Evolutionary conservation across 768 basidiomycete species (phyloP).

Genomic region (Podaxis rugospora): DNA sequence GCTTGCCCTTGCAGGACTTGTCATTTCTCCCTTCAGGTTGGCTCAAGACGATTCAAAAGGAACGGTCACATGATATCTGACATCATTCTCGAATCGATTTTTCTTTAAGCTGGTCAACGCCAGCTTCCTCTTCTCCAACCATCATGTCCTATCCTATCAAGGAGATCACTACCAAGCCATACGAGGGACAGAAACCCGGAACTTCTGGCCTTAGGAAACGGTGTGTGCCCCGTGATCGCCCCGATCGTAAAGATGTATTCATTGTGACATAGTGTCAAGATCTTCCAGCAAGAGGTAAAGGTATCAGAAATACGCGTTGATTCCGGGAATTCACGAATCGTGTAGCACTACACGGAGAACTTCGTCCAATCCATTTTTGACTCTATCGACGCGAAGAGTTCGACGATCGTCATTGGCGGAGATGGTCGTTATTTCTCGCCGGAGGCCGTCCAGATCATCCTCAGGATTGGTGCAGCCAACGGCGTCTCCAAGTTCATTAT

Average conservation of each 20-base stretch:
- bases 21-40: not conserved
- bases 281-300: conserved; percentile 93
- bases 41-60: conserved; percentile 3
- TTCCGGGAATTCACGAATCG: not conserved
- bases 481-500: conserved; percentile 90
- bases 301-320: conserved; percentile 8
- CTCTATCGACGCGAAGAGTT: conserved; percentile 75
- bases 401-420: conserved; percentile 92
- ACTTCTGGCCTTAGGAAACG: conserved; percentile 97
- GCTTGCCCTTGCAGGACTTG: not conserved
- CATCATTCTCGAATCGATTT: conserved; percentile 20
- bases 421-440: conserved; percentile 93
- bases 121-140: conserved; percentile 6
- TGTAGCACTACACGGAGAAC: conserved; percentile 97
- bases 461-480: conserved; percentile 92
- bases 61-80: conserved; percentile 29
- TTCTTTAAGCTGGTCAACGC: not conserved
- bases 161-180: conserved; percentile 79
- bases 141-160: conserved; percentile 49
- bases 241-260: conserved; percentile 13
- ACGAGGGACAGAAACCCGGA: conserved; percentile 94
- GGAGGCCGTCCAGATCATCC: conserved; percentile 85
- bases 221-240: conserved; percentile 33
- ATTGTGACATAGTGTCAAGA: conserved; percentile 71
- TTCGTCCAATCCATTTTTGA: conserved; percentile 93